Conservation (phyloP, 1,139 yeast genomes). For the Suhomyces bolitotheri region DNA sequence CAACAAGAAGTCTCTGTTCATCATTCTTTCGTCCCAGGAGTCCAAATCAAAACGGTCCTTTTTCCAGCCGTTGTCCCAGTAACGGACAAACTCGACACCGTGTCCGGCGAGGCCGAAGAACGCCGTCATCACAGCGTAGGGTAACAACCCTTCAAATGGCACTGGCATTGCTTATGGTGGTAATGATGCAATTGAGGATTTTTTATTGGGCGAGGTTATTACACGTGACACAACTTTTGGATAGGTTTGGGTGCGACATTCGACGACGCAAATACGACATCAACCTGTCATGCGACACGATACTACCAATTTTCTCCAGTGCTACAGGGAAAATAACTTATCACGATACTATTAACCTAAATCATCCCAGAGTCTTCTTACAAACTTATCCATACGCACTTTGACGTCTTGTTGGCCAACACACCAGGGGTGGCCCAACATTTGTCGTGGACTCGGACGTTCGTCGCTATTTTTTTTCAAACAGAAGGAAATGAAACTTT, state of each 20-base stretch:
- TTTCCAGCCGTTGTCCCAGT: constrained; percentile 52
- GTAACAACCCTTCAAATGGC: constrained; percentile 73
- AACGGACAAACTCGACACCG: constrained; percentile 48
- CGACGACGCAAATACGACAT: no score
- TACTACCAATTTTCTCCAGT: neutral
- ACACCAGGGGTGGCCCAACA: constrained; percentile 92
- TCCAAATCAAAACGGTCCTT: constrained; percentile 60
- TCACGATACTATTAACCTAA: constrained; percentile 2
- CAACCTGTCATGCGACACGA: neutral
- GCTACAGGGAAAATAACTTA: no score
- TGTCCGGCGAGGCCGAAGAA: constrained; percentile 52
- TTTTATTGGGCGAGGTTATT: constrained; percentile 15
- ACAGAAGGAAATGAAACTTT: constrained; percentile 79
- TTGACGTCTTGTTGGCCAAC: constrained; percentile 65
- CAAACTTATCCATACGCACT: constrained; percentile 87
- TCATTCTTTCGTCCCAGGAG: constrained; percentile 57
- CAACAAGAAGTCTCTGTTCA: constrained; percentile 71
- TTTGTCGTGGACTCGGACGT: constrained; percentile 89
- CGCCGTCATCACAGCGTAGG: constrained; percentile 62
- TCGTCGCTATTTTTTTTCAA: constrained; percentile 75
- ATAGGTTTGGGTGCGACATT: no score
- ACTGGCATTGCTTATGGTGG: constrained; percentile 42
- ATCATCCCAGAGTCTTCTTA: constrained; percentile 74
- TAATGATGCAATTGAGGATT: constrained; percentile 9
- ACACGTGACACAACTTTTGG: no score